Base-by-base conservation (phyloP, 768 basidiomycete genomes). In the Atractiella rhizophila region DNA sequence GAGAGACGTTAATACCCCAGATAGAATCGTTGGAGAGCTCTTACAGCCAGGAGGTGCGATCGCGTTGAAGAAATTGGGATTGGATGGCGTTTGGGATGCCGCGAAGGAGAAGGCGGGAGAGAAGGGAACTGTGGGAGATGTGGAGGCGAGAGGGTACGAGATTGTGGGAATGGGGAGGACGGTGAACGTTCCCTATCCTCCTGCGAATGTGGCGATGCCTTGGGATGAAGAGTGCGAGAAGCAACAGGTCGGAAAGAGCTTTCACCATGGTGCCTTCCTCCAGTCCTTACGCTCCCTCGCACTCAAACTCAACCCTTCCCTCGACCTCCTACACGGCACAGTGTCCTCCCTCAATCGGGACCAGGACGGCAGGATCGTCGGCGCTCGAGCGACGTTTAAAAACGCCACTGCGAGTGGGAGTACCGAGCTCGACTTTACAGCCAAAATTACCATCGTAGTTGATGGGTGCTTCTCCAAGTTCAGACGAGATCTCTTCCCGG, bases 11-110 rank as follows among this genome's bases (percentile, higher is more conserved):
- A 67, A 75, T 0, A 77, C 82, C 56, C 91, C 91, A 0, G 83
- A 96, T 65, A 69, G 91, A 15, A 96, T 98, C 49, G 91, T 96
- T 26, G 91, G 91, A 20, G 91, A 98, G 58, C 71, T 96, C 1
- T 63, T 98, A 19, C 91, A 98, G 54, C 91, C 91, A 2, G 85
- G 76, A 1, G 91, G 91, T 1, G 72, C 83, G 19, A 63, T 64
- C 11, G 72, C 82, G 1, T 62, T 98, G 33, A 61, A 68, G 42
- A 60, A 68, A 28, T 69, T 98, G n/a, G 86, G 82, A 0, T 57
- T 98, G 49, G 69, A 69, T 35, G 61, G 61, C 6, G 73, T 72
- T 40, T 59, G 91, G 33, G 77, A 94, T 20, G 73, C 68, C n/a
- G 86, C 96, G 39, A 45, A 43, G 23, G 52, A 48, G 46, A 44